These are phyloP conservation scores for Ophiorrhiza pumila DNA, from an alignment of 257 asterid species.

Conservation along the genomic window DNA sequence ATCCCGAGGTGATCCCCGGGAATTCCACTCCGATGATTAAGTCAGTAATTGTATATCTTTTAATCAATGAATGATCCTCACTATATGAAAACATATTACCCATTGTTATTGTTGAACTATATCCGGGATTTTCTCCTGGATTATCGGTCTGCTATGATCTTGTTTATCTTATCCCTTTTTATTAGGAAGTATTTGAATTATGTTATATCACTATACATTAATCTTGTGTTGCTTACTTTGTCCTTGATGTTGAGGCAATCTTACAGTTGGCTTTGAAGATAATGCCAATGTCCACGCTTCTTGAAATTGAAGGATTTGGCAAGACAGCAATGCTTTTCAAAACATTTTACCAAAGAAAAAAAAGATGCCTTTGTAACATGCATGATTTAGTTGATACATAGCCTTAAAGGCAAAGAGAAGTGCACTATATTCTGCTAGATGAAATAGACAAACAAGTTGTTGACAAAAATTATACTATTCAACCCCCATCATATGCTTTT, in stretches of 20 bases:
- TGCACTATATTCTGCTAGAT: background rate
- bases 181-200: no score
- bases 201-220: no score
- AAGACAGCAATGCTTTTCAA: conserved; percentile 22
- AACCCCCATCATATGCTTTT: conserved; percentile 2
- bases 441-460: background rate
- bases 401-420: conserved; percentile 21
- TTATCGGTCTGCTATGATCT: no score
- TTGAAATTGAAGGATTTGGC: conserved; percentile 17
- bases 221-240: no score
- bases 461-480: conserved; percentile 1
- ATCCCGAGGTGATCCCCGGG: no score
- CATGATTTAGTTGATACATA: conserved; percentile 6
- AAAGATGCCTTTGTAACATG: conserved; percentile 7
- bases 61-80: no score
- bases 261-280: background rate
- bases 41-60: no score
- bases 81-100: no score
- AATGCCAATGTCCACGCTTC: conserved; percentile 7
- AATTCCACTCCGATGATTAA: no score
- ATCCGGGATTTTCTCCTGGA: no score
- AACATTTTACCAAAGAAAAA: background rate
- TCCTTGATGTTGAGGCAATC: background rate
- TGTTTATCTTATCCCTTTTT: no score
- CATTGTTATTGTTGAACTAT: no score